Evolutionary conservation across 768 basidiomycete genomes (phyloP), one percentile per base, ranked within the genome.

Genomic region (Collybiopsis luxurians): DNA sequence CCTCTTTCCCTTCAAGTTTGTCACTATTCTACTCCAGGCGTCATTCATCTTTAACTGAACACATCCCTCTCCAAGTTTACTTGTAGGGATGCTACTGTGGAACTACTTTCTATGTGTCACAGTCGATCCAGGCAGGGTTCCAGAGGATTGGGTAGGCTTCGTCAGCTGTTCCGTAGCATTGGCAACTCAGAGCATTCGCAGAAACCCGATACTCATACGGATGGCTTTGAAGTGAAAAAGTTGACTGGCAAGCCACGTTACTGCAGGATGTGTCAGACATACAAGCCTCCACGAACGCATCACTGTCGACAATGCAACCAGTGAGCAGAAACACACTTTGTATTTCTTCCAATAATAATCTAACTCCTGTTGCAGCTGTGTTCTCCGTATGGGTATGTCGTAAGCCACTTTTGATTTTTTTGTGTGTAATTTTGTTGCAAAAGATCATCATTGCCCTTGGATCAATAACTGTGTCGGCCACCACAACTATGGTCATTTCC

Each of bases 381-480:
- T 96, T 34, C 81, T 97, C 54, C 86, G 92, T 46, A 96, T 97
- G 92, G 92, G 92, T 87, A 68, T 53, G 51, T 53, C 61, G 82
- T 59, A 24, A 46, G 13, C 36, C 17, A 44, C 23, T 42, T 21
- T 43, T 19, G 12, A 27, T 26, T 34, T 38, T 42, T 15, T 50
- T 12, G 23, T 17, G 23, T 50, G 10, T 49, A 40, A 13, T 34
- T 12, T 39, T 47, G 40, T 52, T 53, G 15, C 23, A 10, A 19
- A 59, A 92, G 92, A 94, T 68, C 92, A 94, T 64, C 92, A 94
- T 66, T 93, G 92, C 67, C 92, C 92, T 6, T 95, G 92, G 93
- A 84, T 94, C 30, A 88, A 93, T 69, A 98, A 95, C 63, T 96
- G 95, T 66, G 89, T 99, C 60, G 97, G 97, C 0, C 88, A 93